Evolutionary conservation across 441 rosid species (phyloP), one percentile per base, ranked within the genome.

Genomic region (Erodium moschatum): DNA sequence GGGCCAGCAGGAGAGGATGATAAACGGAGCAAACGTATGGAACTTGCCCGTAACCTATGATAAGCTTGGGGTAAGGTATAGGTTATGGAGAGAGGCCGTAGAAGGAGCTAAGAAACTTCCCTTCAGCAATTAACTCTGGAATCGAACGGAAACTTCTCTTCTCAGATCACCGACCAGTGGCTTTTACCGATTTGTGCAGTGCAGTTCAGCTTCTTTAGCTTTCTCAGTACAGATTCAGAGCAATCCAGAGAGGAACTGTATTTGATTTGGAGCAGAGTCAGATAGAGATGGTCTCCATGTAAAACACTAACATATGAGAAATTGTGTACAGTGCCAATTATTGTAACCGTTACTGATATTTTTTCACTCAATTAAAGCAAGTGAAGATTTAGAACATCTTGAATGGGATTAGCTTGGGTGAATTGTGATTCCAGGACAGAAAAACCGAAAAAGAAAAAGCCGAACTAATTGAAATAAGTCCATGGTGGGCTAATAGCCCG

Each of bases 1-100:
- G 3, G 96, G 98, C 62, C 97, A 90, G 72, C 98, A 93, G 74
- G 96, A 90, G 75, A 76, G 95, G 66, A 93, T 93, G 97, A 64
- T 85, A 50, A 90, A 79, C n/a, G 97, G 97, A 1, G 96, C 87
- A 40, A 90, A 93, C 62, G 75, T 93, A 38, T 93, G 97, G 97
- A 93, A 93, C 68, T 82, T 69, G 71, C 97, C 98, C 0, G 98
- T 93, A 67, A 73, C 89, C 8, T 89, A 90, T 15, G 98, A 90
- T 65, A 93, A 93, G 78, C 85, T 93, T 2, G 98, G 98, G 75
- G 96, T 90, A 71, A 85, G 97, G 69, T 92, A 90, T 78, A 83
- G 97, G 80, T 67, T 80, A 62, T 90, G 98, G 97, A 86, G 98
- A 73, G 83, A 85, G 12, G 91, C 89, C 0, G 84, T 89, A 60